phyloP scores from a whole-genome alignment of 805 yeast species.

The Tetrapisispora pingtungensis region DNA sequence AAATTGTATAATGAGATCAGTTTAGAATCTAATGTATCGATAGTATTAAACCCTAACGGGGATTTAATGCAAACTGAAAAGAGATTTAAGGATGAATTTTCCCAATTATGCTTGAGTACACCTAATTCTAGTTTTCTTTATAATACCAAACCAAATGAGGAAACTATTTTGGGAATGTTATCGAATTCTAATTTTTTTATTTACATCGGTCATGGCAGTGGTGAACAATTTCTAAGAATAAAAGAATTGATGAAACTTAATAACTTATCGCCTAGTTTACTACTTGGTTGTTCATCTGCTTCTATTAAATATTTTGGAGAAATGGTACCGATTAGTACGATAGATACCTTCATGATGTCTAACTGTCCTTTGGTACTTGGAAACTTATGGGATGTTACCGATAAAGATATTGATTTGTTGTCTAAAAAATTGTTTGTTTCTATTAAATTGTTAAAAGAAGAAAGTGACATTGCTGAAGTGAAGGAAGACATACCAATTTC shows the following conservation, averaged over 20 bases:
- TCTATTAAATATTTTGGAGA: slow-evolving; percentile 45
- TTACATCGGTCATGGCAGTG: slow-evolving; percentile 94
- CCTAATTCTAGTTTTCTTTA: slow-evolving; percentile 43
- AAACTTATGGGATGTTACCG: slow-evolving; percentile 94
- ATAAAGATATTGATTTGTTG: slow-evolving; percentile 83
- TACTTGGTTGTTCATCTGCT: slow-evolving; percentile 91
- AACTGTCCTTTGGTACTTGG: slow-evolving; percentile 80
- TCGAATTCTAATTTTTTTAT: slow-evolving; percentile 42
- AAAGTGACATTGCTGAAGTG: slow-evolving; percentile 2
- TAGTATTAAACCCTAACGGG: slow-evolving; percentile 72
- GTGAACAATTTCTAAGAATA: slow-evolving; percentile 68
- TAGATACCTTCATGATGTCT: slow-evolving; percentile 63
- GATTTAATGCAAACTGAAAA: slow-evolving; percentile 63
- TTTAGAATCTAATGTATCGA: slow-evolving; percentile 36
- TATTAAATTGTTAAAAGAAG: slow-evolving; percentile 48
- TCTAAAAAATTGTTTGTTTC: slow-evolving; percentile 47
- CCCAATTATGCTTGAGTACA: slow-evolving; percentile 13
- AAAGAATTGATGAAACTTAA: slow-evolving; percentile 39
- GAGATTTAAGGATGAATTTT: slow-evolving; percentile 40
- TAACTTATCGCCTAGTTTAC: slow-evolving; percentile 47
- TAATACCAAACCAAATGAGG: slow-evolving; percentile 51
- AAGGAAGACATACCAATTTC: slow-evolving; percentile 31
- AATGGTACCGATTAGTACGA: slow-evolving; percentile 67
- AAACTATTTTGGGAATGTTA: slow-evolving; percentile 38
- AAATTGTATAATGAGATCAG: slow-evolving; percentile 8